Evolutionary conservation across 805 yeast genomes (phyloP).

Genomic region (Millerozyma miso): DNA sequence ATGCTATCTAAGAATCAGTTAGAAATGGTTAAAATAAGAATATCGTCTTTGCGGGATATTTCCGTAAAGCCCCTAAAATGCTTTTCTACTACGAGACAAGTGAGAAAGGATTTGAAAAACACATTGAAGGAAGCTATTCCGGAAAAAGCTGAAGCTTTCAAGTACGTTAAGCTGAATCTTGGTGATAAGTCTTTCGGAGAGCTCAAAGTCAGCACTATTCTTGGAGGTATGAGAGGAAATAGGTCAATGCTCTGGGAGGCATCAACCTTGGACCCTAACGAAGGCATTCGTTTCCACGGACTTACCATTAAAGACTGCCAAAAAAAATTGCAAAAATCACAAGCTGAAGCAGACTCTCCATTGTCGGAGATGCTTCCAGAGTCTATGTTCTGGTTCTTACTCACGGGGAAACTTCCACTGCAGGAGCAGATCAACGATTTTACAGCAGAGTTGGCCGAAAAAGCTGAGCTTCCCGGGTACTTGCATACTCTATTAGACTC

Average conservation of each 20-base stretch:
- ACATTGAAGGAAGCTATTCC: slow-evolving; percentile 87
- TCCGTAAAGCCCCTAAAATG: too few relatives aligned
- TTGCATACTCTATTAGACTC: slow-evolving; percentile 54
- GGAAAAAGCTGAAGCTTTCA: slow-evolving; percentile 84
- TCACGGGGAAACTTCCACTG: slow-evolving; percentile 70
- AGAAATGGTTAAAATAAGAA: too few relatives aligned
- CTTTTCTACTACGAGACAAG: too few relatives aligned
- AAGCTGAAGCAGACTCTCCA: slow-evolving; percentile 35
- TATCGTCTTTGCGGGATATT: too few relatives aligned
- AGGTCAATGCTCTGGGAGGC: slow-evolving; percentile 75
- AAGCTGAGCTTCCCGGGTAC: slow-evolving; percentile 60
- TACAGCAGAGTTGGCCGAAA: slow-evolving; percentile 56
- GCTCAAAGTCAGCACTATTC: slow-evolving; percentile 37
- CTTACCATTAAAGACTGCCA: slow-evolving; percentile 70
- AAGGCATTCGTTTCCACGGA: slow-evolving; percentile 76
- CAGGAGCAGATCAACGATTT: slow-evolving; percentile 51
- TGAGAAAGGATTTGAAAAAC: slow-evolving; percentile 68
- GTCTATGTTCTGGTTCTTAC: slow-evolving; percentile 69
- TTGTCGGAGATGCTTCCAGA: slow-evolving; percentile 57
- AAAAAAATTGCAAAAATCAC: slow-evolving; percentile 53
- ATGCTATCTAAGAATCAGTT: too few relatives aligned
- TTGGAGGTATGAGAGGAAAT: slow-evolving; percentile 79
- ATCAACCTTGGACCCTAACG: slow-evolving; percentile 66
- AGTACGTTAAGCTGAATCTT: slow-evolving; percentile 80
- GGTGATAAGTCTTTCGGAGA: slow-evolving; percentile 60